Evolutionary conservation across 1,139 yeast species (phyloP), one percentile per base, ranked within the genome.

Genomic region (Chernovozyma aurita): DNA sequence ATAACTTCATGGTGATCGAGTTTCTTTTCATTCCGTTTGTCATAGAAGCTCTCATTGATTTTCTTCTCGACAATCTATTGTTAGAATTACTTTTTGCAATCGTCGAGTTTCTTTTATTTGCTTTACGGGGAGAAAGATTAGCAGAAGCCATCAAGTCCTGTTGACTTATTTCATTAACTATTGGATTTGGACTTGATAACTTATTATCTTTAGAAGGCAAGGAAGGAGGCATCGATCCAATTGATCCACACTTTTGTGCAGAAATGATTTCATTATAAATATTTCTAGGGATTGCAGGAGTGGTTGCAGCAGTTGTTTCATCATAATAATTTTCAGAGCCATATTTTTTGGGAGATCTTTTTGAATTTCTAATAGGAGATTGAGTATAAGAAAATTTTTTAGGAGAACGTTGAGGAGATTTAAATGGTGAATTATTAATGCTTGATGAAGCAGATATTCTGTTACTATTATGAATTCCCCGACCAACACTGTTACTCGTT

Each of bases 1-100:
- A 69, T 42, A 83, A 59, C 48, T 79, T 82, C 40, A 84, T 68
- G 1, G 90, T 82, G 27, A 82, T 77, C 1, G 88, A 81, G 44
- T 81, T 80, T 49, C 88, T 73, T 55, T 80, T 80, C 47, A 73
- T 53, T 33, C 75, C 74, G 18, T 59, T 53, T 13, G 69, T 60
- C 65, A 70, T 56, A 41, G 73, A 66, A 13, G 61, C 60, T 41
- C 74, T 57, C 32, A 68, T 39, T 1, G 73, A 67, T 40, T 63
- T 66, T 42, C 74, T 56, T 42, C 51, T 57, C 2, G 70, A 61
- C 35, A 64, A 48, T 40, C 67, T 52, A 39, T 62, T 63, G 47
- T 57, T 62, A 12, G 66, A 56, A 21, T 42, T 46, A 30, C 61
- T 57, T 32, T 42, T 46, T 32, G 57, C 56, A 38, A 63, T 49